Evolutionary conservation across 2,329 filamentous ascomycete genomes (phyloP).

Genomic region (Lachnum nothofagi): DNA sequence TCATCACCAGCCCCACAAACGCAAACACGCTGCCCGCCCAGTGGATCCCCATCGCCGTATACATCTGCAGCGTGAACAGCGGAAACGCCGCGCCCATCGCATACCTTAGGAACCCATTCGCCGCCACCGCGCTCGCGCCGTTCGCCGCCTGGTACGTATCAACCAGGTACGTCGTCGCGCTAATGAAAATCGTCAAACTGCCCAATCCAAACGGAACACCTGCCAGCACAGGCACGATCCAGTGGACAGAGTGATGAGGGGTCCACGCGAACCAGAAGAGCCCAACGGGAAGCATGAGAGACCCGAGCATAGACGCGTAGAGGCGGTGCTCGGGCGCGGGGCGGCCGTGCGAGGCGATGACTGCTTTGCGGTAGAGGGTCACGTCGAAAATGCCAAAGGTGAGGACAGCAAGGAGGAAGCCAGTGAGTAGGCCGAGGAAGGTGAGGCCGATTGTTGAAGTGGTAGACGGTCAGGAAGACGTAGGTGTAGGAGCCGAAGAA

Average conservation of each 20-base stretch:
- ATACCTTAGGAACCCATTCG: constrained; percentile 29
- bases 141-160: constrained; percentile 25
- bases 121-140: constrained; percentile 26
- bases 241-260: constrained; percentile 21
- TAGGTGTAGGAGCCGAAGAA: constrained; percentile 53
- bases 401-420: constrained; percentile 24
- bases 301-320: constrained; percentile 50
- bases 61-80: constrained; percentile 44
- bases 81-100: constrained; percentile 27
- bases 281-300: constrained; percentile 25
- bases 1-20: no score
- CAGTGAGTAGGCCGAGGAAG: constrained; percentile 25
- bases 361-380: constrained; percentile 46
- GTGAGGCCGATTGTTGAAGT: constrained; percentile 37
- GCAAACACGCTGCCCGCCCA: constrained; percentile 41
- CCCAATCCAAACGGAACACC: constrained; percentile 50
- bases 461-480: constrained; percentile 42
- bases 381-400: constrained; percentile 37
- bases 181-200: constrained; percentile 51
- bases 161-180: constrained; percentile 24
- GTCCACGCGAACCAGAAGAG: constrained; percentile 33
- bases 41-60: constrained; percentile 36
- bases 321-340: constrained; percentile 53
- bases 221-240: constrained; percentile 29
- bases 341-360: constrained; percentile 2